Evolutionary conservation across 306 rosid species (phyloP).

Genomic region (Morella rubra): DNA sequence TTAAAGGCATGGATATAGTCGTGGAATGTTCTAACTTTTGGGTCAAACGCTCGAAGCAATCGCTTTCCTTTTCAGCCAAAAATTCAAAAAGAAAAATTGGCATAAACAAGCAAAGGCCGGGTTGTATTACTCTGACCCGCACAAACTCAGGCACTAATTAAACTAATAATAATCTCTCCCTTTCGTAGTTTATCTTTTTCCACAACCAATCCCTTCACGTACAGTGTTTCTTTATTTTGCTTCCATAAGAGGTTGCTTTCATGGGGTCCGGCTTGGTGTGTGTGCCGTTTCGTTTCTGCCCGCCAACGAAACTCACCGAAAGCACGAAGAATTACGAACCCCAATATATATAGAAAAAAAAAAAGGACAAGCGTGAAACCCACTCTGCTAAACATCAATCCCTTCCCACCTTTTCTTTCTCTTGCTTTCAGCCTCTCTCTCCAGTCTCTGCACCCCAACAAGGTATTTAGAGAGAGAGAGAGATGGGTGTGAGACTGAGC

Average conservation of each 20-base stretch:
- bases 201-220: conserved; percentile 1
- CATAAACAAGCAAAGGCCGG: background rate
- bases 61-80: background rate
- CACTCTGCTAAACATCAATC: conserved; percentile 49
- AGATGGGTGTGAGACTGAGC: conserved; percentile 25
- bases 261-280: conserved; percentile 69
- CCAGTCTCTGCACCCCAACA: conserved; percentile 27
- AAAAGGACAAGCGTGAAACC: conserved; percentile 80
- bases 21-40: conserved; percentile 5
- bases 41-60: conserved; percentile 6
- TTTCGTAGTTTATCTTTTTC: background rate
- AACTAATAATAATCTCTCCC: background rate
- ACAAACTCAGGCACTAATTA: background rate
- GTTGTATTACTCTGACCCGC: background rate
- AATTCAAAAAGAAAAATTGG: background rate
- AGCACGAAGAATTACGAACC: conserved; percentile 42
- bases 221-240: conserved; percentile 39
- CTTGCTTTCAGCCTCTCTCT: conserved; percentile 20
- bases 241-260: conserved; percentile 47
- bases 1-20: background rate
- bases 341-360: background rate
- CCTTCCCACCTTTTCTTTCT: conserved; percentile 9
- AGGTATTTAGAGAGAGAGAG: background rate
- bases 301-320: conserved; percentile 87
- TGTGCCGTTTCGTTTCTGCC: conserved; percentile 70